phyloP scores from a whole-genome alignment of 345 rosid species.

The Nasturtium officinale region DNA sequence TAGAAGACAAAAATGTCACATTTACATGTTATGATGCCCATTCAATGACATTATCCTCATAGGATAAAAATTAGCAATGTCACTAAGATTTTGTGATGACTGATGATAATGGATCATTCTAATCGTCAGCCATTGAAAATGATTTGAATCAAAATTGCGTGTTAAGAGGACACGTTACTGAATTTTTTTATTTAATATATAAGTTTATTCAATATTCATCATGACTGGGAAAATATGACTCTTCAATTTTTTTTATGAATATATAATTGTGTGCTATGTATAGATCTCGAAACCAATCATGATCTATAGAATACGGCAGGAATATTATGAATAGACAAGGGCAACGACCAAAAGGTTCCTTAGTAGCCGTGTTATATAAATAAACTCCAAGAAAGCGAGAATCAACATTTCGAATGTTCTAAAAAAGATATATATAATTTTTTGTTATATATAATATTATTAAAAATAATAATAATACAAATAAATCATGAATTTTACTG shows the following conservation, averaged over 20 bases:
- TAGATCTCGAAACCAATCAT: slow-evolving; percentile 27
- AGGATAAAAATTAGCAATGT: neutral
- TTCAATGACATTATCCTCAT: slow-evolving; percentile 4
- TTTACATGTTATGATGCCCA: slow-evolving; percentile 3
- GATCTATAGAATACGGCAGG: slow-evolving; percentile 14
- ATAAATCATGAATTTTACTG: too few species aligned
- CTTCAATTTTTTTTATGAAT: slow-evolving; percentile 11
- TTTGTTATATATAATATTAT: too few species aligned
- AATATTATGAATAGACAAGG: slow-evolving; percentile 21
- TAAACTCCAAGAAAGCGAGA: neutral
- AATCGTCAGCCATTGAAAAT: neutral
- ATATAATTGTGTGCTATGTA: neutral
- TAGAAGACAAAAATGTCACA: neutral
- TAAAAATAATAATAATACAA: too few species aligned
- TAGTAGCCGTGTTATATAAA: slow-evolving; percentile 26
- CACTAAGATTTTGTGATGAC: slow-evolving; percentile 15
- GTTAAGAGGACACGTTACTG: neutral
- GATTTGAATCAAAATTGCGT: neutral
- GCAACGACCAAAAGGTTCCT: slow-evolving; percentile 22
- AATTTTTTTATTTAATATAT: neutral
- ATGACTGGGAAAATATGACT: neutral
- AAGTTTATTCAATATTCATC: neutral
- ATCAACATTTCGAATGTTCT: too few species aligned
- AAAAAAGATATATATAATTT: too few species aligned
- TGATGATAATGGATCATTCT: slow-evolving; percentile 23